Base-by-base conservation (phyloP, 805 yeast species). In the Saitoella complicata region DNA sequence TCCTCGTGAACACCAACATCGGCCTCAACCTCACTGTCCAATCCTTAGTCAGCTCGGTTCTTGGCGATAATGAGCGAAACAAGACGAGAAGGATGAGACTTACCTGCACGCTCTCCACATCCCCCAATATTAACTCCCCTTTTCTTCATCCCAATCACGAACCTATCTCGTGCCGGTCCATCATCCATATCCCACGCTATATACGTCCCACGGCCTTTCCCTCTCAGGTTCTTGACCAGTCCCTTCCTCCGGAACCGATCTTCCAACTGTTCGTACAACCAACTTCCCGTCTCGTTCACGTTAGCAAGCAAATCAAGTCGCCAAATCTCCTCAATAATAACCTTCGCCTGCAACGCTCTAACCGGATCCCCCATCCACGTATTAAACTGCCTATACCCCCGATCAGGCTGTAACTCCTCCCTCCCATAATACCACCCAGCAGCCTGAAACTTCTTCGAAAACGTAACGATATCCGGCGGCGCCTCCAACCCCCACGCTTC, bases 301-400 rank as follows among this genome's bases (percentile, higher is more conserved):
- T 72, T 67, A 34, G 65, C 62, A 41, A 74, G 70, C 54, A 83
- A 71, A 53, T 75, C 72, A 58, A 80, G 63, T 53, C 74, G 73
- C 41, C 66, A 63, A 41, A 80, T 67, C 66, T 82, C 86, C 52
- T 71, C 60, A 55, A 74, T 75, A 58, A 83, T 80, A 52, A 83
- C 76, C 57, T 80, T 77, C 46, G 87, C 81, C 55, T 84, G 69
- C 55, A 82, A 67, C 60, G 80, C 72, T 65, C 78, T 76, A 48
- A 86, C 79, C 61, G 93, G 87, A 66, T 82, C 94, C 56, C 94
- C 94, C 66, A 88, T 80, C 94, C 94, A 82, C 47, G 94, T 82
- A 76, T 82, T 82, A 73, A 82, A 82, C 70, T 83, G 93, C 63
- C 94, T 76, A 72, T 79, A 82, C n/a, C 93, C 76, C 57, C 64